Evolutionary conservation across 1,284 basidiomycete species (phyloP).

Genomic region (Boletus mariae): DNA sequence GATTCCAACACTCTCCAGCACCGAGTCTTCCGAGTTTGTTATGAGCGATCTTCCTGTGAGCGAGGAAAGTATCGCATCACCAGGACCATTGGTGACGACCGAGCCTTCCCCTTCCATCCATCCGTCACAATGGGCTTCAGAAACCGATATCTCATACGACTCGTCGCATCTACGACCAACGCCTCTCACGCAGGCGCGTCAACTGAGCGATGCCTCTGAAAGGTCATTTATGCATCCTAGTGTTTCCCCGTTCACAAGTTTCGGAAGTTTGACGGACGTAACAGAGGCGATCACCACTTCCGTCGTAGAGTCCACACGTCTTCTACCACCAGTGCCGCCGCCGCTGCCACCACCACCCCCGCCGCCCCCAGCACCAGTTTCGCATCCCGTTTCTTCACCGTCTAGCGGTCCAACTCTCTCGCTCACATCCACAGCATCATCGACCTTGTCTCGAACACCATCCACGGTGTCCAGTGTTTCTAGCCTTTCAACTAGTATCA

Average conservation of each 20-base stretch:
- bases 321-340: conserved; percentile 5
- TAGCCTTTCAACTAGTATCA: conserved; percentile 36
- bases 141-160: conserved; percentile 64
- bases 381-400: conserved; percentile 22
- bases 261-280: conserved; percentile 32
- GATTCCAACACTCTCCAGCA: conserved; percentile 20
- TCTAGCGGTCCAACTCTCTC: conserved; percentile 31
- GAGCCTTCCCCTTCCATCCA: conserved; percentile 38
- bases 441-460: conserved; percentile 38
- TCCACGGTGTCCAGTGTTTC: conserved; percentile 36
- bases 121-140: conserved; percentile 51
- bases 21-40: conserved; percentile 34
- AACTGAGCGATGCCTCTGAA: conserved; percentile 58
- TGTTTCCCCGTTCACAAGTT: conserved; percentile 40
- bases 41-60: conserved; percentile 27
- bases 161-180: conserved; percentile 65
- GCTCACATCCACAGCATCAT: conserved; percentile 30
- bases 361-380: conserved; percentile 1
- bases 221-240: conserved; percentile 50
- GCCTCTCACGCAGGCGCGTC: conserved; percentile 56
- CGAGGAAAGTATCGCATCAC: conserved; percentile 26
- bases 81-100: conserved; percentile 23
- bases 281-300: conserved; percentile 37
- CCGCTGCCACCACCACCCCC: background rate
- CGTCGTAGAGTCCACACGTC: conserved; percentile 14